Conservation (phyloP, 208 protist species). For the Acanthamoeba castellanii region DNA sequence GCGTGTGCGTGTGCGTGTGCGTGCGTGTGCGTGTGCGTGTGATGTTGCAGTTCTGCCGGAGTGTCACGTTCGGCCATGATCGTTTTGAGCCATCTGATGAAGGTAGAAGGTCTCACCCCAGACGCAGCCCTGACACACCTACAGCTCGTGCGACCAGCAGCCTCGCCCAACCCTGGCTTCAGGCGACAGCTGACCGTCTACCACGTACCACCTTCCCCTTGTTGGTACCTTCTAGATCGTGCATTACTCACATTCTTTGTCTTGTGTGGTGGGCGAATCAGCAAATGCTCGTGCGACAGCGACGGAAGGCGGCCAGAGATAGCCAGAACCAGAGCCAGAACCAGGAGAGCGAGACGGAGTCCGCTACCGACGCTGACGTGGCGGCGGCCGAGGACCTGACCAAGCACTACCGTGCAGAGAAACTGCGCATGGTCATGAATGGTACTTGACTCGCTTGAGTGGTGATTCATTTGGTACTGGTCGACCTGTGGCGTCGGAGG, state of each 20-base stretch:
- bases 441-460: background rate
- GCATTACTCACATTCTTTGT: background rate
- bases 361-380: background rate
- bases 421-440: background rate
- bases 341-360: background rate
- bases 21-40: background rate
- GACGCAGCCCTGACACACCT: background rate
- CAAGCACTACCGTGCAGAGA: conserved; percentile 34
- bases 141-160: background rate
- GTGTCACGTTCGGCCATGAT: background rate
- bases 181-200: background rate
- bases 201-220: background rate
- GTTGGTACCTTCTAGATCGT: background rate
- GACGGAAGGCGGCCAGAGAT: background rate
- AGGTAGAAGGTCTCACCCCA: background rate
- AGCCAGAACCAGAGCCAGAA: background rate
- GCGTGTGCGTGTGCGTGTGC: too few relatives aligned
- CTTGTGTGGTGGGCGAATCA: background rate
- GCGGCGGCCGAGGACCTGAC: background rate
- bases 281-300: background rate
- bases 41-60: background rate
- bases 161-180: conserved; percentile 17
- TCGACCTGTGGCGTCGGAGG: too few relatives aligned
- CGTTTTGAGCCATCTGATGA: conserved; percentile 3
- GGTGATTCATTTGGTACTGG: background rate